Evolutionary conservation across 495 filamentous ascomycete species (phyloP), one percentile per base, ranked within the genome.

Genomic region (Annulohypoxylon stygium): DNA sequence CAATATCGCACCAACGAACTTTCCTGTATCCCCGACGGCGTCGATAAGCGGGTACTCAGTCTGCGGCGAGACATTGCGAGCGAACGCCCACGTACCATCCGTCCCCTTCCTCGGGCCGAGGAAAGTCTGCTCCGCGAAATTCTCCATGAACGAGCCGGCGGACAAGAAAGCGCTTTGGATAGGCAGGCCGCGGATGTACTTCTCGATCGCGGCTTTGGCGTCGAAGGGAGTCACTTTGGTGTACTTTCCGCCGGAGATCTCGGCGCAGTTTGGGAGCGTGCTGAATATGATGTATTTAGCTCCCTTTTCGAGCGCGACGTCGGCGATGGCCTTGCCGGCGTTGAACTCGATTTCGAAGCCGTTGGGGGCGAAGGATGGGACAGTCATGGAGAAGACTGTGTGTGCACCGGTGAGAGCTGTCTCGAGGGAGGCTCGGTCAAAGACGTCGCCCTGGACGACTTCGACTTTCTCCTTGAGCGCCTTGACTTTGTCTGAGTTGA

Each of bases 1-100:
- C 1, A 90, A 77, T 11, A 87, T 85, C 12, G 87, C 82, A 8
- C 82, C 85, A 14, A 88, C 78, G 67, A 82, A 88, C 66, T 87
- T 88, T 0, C 86, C 88, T 2, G 80, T 81, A 70, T 89, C 86
- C 8, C 73, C 79, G 4, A 66, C 76, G 6, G 81, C 81, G 68
- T 87, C 82, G 60, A 89, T 80, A 25, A 83, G 50, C 2, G 88
- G 86, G 1, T 84, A 41, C 41, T 64, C 41, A 3, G 79, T 78
- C 12, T 80, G 59, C 14, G 74, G 37, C 3, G 79, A 80, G 34
- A 65, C 64, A 53, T 65, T 70, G 26, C 75, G 73, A 12, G 78
- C 20, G 25, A 84, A 12, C 16, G 79, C 75, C 76, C 77, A 81
- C 12, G 61, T 79, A 8, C 76, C 81, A 63, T 82, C 83, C 3